Base-by-base conservation (phyloP, 2,329 filamentous ascomycete species). In the Drechslerella stenobrocha region DNA sequence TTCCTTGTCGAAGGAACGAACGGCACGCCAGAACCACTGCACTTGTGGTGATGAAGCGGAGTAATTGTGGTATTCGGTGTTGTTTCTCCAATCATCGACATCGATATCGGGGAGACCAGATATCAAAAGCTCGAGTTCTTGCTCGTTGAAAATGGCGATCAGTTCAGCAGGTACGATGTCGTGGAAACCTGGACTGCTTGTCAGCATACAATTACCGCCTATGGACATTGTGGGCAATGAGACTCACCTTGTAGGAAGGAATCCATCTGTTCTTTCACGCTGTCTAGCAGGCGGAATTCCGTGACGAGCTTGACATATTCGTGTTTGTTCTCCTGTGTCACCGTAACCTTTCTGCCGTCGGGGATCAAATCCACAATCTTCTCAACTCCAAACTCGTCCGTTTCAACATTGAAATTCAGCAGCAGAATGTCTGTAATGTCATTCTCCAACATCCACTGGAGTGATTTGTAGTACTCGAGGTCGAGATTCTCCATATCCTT, bases 401-500 rank as follows among this genome's bases (percentile, higher is more conserved):
- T 88, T 75, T 96, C 91, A 24, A 95, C 85, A 8, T 91, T 93
- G 76, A 98, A 97, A 1, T 89, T 95, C 78, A 98, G 92, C 1
- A 89, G 93, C 73, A 97, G 93, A 74, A 97, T 90, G 74, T 97
- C 93, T 2, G 91, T 96, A 73, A 98, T 98, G 75, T 98, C 92
- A 74, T 98, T 97, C 75, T 96, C 89, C 61, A 97, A 81, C 86
- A 98, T 97, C 95, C 95, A 98, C 67, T 93, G 85, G 20, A 98
- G 82, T 11, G 92, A 97, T 77, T 97, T 98, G 84, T 97, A 96
- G 79, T 98, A 98, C 74, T 98, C 92, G 2, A 95, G 86, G 76
- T 98, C 93, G 69, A 98, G 88, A 20, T 91, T 96, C 77, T 98
- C 93, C 90, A 98, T 97, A 74, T 98, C 93, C 80, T 98, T 98